These are phyloP conservation scores for Grammothele lineata DNA, from an alignment of 768 basidiomycete genomes.

Conservation along the genomic window DNA sequence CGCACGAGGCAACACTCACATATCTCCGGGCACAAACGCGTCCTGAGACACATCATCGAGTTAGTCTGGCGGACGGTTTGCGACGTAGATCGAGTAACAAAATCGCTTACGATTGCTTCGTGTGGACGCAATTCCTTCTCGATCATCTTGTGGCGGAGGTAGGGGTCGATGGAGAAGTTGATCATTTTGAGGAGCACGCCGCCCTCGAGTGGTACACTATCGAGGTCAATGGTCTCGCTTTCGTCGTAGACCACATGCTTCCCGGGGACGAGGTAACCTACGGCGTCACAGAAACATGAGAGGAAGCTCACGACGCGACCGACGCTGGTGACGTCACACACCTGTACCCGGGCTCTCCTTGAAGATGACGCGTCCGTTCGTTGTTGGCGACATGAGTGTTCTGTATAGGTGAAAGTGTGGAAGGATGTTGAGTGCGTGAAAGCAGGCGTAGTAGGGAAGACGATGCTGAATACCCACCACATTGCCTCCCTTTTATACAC, in stretches of 20 bases:
- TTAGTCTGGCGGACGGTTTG: background rate
- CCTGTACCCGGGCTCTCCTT: background rate
- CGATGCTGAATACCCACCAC: no score
- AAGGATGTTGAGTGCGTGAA: no score
- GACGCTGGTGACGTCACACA: no score
- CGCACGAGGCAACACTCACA: constrained; percentile 17
- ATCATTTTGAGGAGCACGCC: constrained; percentile 28
- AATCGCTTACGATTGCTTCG: constrained; percentile 3
- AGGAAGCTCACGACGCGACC: no score
- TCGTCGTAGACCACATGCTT: constrained; percentile 25
- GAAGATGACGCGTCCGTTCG: background rate
- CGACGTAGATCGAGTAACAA: background rate
- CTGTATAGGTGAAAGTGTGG: no score
- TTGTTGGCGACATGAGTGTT: background rate
- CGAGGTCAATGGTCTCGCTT: constrained; percentile 25
- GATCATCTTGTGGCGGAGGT: constrained; percentile 21
- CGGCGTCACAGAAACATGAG: background rate
- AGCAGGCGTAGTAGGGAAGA: no score
- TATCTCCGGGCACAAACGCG: constrained; percentile 23
- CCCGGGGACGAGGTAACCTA: constrained; percentile 26
- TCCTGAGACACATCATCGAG: background rate
- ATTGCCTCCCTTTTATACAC: no score
- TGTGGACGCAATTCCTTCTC: constrained; percentile 2
- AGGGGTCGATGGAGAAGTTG: constrained; percentile 21
- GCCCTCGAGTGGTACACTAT: constrained; percentile 23